These are phyloP conservation scores for Cryptosporidium canis DNA, from an alignment of 169 alveolate species.

Conservation along the genomic window DNA sequence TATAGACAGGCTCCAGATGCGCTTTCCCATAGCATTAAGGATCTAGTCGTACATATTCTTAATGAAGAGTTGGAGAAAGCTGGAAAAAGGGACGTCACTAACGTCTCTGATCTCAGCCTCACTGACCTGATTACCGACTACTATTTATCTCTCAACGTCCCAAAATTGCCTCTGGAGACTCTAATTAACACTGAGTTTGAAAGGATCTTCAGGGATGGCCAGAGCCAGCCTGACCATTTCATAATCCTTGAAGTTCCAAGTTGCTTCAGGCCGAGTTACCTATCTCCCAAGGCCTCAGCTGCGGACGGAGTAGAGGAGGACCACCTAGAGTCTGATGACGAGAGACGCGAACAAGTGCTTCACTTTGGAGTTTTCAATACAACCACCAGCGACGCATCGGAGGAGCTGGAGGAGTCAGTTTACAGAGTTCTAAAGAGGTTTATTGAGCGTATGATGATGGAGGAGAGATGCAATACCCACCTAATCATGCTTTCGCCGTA, in stretches of 20 bases:
- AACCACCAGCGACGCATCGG: slow-evolving; percentile 13
- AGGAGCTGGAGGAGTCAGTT: slow-evolving; percentile 19
- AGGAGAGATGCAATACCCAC: slow-evolving; percentile 6
- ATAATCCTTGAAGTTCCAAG: slow-evolving; percentile 35
- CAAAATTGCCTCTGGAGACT: slow-evolving; percentile 14
- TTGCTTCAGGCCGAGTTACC: background rate
- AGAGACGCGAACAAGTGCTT: background rate
- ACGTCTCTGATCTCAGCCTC: background rate
- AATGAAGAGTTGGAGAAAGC: slow-evolving; percentile 6
- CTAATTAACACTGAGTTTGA: slow-evolving; percentile 2
- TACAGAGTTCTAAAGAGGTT: slow-evolving; percentile 38
- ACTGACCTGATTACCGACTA: background rate
- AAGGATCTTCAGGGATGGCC: background rate
- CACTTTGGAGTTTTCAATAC: slow-evolving; percentile 30
- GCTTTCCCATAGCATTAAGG: slow-evolving; percentile 22
- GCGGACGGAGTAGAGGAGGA: background rate
- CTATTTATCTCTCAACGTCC: background rate
- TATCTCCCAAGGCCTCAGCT: background rate
- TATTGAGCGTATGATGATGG: slow-evolving; percentile 44
- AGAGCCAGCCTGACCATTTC: background rate
- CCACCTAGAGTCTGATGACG: background rate
- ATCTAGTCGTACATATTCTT: slow-evolving; percentile 2
- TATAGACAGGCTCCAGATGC: slow-evolving; percentile 19
- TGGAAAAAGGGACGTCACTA: too few species aligned
- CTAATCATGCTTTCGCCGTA: slow-evolving; percentile 49